These are phyloP conservation scores for Didymosphaeria variabile DNA, from an alignment of 2,329 filamentous ascomycete genomes.

Conservation along the genomic window DNA sequence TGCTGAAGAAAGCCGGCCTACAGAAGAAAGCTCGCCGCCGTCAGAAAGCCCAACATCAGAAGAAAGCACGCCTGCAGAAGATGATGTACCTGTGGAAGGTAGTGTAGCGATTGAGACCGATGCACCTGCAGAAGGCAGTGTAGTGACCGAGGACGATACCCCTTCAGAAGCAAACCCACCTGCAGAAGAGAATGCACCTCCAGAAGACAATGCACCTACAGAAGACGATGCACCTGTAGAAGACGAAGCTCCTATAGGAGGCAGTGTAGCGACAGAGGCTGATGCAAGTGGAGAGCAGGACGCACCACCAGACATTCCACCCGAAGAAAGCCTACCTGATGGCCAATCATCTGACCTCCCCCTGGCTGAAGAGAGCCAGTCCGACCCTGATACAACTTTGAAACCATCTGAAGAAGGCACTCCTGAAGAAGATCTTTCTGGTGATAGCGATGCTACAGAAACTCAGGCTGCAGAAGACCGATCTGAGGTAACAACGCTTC, in stretches of 20 bases:
- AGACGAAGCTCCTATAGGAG: not conserved
- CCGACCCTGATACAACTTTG: not conserved
- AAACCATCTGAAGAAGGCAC: not conserved
- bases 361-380: not conserved
- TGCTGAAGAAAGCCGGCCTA: not conserved
- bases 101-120: no score
- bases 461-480: not conserved
- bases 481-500: not conserved
- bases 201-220: slow-evolving; percentile 2
- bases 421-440: not conserved
- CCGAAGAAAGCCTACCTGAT: not conserved
- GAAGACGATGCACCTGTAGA: not conserved
- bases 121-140: not conserved
- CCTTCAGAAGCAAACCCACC: not conserved
- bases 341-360: not conserved
- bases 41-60: not conserved
- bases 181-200: not conserved
- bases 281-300: not conserved
- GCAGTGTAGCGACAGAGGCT: not conserved
- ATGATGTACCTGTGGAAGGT: not conserved
- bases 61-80: not conserved
- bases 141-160: no score
- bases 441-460: not conserved
- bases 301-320: no score
- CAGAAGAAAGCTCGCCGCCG: not conserved